These are phyloP conservation scores for Leptomonas pyrrhocoris DNA, from an alignment of 208 protist genomes.

Conservation along the genomic window DNA sequence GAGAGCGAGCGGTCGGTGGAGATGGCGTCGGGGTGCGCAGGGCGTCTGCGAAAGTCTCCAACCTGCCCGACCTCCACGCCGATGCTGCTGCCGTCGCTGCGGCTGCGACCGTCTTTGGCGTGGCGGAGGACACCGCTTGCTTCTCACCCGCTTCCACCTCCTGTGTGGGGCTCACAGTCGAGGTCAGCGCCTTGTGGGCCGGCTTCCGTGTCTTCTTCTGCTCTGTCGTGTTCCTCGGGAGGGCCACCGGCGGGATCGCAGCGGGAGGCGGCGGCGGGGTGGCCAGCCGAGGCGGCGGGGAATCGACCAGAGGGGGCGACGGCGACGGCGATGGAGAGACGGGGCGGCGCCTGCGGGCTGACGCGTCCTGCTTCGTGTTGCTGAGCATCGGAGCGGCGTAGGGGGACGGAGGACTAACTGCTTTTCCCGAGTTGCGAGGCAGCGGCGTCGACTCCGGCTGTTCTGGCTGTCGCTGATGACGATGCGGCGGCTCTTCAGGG, in stretches of 20 bases:
- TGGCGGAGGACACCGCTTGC: background rate
- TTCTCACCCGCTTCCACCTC: background rate
- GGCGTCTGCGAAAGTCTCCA: background rate
- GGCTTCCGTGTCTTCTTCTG: background rate
- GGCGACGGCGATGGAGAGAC: background rate
- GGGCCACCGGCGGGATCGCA: background rate
- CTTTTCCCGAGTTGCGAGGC: no score
- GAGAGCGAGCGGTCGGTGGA: background rate
- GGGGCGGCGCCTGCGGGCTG: background rate
- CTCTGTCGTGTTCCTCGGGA: background rate
- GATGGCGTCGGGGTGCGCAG: conserved; percentile 1
- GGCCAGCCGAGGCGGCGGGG: background rate
- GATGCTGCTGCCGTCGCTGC: background rate
- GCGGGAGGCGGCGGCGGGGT: background rate
- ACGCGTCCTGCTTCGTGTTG: background rate
- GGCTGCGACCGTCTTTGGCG: background rate
- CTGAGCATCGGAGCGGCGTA: no score
- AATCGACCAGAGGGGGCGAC: background rate
- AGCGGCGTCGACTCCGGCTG: no score
- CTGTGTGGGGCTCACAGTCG: background rate
- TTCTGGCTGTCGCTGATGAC: no score
- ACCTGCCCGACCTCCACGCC: background rate
- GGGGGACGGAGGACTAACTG: no score
- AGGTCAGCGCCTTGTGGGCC: background rate
- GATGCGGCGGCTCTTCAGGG: no score